Base-by-base conservation (phyloP, 148 eudicot genomes). In the Persicaria maculosa region DNA sequence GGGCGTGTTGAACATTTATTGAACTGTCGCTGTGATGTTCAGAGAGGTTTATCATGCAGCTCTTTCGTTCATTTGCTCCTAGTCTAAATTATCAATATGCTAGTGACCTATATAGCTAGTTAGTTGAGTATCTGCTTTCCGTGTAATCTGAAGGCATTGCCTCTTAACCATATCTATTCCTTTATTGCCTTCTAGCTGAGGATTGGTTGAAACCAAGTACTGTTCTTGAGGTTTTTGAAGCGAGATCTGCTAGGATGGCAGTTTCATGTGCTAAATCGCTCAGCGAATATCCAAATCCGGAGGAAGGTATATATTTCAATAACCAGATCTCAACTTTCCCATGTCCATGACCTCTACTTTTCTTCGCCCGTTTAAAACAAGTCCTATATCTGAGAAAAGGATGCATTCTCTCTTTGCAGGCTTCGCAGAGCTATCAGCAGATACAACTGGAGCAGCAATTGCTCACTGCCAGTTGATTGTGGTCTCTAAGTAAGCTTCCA, bases 381-480 rank as follows among this genome's bases (percentile, higher is more conserved):
- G 19, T 57, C 9, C 6, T 57, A 17, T 7, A 6, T 57, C 19
- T 57, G 1, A 57, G 17, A 25, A 57, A 19, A 57, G 22, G 3
- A 20, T 8, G 12, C 69, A 57, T 22, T 48, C 11, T 73, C 16
- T 80, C 44, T 50, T 50, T 74, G 68, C 84, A 94, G 98, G 98
- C 77, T 92, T 95, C 84, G 77, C 84, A 10, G 97, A 95, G 81
- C 89, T 90, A 59, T 81, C 96, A 58, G 90, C 93, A 67, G 98
- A 92, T 86, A 79, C 90, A 57, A 89, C 78, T 19, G 92, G 85
- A 65, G 96, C 87, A 22, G 89, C 97, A 67, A 78, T 84, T 76
- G 97, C 98, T 77, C 97, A 95, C 80, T 92, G 96, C 68, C 96
- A 95, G 76, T 81, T 95, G 69, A 95, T 95, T 52, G 89, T 95